phyloP scores from a whole-genome alignment of 352 stramenopile genomes.

The Phytophthora nicotianae region DNA sequence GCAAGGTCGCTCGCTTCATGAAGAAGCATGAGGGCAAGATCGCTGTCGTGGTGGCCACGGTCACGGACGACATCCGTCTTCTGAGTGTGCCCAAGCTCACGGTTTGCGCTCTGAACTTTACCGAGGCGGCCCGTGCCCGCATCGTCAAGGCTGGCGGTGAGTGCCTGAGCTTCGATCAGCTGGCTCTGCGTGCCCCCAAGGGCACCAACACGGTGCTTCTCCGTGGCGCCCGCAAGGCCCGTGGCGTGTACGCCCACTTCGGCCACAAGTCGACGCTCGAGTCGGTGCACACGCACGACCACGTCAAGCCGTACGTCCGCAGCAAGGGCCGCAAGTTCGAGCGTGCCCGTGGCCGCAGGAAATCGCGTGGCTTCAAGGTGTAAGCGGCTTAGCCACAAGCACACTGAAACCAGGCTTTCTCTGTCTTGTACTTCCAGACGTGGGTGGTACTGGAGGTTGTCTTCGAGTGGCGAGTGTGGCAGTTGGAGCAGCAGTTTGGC shows the following conservation, averaged over 20 bases:
- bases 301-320: constrained; percentile 99
- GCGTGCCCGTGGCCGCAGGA: constrained; percentile 98
- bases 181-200: constrained; percentile 97
- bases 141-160: constrained; percentile 98
- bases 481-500: constrained; percentile 27
- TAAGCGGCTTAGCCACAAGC: constrained; percentile 75
- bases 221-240: constrained; percentile 96
- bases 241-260: constrained; percentile 98
- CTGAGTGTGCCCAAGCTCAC: constrained; percentile 95
- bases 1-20: constrained; percentile 97
- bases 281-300: constrained; percentile 98
- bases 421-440: constrained; percentile 36
- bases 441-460: constrained; percentile 8
- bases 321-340: constrained; percentile 99
- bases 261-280: constrained; percentile 97
- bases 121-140: constrained; percentile 96
- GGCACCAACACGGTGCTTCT: constrained; percentile 99
- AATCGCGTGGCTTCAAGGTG: constrained; percentile 99
- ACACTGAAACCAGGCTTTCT: constrained; percentile 46
- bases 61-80: constrained; percentile 99
- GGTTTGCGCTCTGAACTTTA: constrained; percentile 97
- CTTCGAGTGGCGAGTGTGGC: constrained; percentile 13
- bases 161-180: constrained; percentile 99
- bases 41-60: constrained; percentile 97
- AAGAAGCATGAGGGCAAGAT: constrained; percentile 99